Evolutionary conservation across 2,329 filamentous ascomycete genomes (phyloP).

Genomic region (Tricladium varicosporioides): DNA sequence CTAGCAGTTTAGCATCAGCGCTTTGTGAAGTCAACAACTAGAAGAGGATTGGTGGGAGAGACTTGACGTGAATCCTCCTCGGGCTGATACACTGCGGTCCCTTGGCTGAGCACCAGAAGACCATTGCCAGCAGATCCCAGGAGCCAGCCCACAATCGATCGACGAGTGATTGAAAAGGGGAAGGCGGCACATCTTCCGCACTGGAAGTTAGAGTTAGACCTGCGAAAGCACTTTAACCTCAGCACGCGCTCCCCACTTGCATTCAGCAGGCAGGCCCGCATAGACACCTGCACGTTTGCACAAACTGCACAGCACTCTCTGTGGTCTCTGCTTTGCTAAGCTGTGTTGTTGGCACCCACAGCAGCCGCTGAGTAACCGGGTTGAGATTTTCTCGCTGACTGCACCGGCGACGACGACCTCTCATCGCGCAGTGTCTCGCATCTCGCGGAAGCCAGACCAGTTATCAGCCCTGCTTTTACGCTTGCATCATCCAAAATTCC

Average conservation of each 20-base stretch:
- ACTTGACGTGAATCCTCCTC: slow-evolving; percentile 1
- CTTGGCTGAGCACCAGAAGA: slow-evolving; percentile 1
- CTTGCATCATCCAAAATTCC: too few species aligned
- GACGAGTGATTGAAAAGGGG: background rate
- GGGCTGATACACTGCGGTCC: background rate
- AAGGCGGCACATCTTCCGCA: slow-evolving; percentile 1
- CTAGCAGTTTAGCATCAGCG: slow-evolving; percentile 7
- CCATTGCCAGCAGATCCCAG: background rate
- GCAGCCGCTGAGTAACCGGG: background rate
- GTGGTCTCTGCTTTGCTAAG: background rate
- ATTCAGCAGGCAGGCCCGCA: too few species aligned
- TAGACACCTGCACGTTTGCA: background rate
- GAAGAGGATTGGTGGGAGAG: background rate
- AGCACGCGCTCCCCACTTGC: background rate
- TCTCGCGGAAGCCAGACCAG: background rate
- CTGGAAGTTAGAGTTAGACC: too few species aligned
- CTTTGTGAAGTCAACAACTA: background rate
- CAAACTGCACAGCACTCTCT: background rate
- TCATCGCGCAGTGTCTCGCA: background rate
- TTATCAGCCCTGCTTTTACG: too few species aligned
- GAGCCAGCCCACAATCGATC: background rate
- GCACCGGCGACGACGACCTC: too few species aligned
- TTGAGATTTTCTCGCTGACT: background rate
- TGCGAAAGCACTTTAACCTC: too few species aligned
- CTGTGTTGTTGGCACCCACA: background rate